Percentiles rank a stretch among this genome's conserved stretches.
These are phyloP conservation scores for Brassica incana DNA, from an alignment of 345 rosid genomes.

Conservation along the genomic window DNA sequence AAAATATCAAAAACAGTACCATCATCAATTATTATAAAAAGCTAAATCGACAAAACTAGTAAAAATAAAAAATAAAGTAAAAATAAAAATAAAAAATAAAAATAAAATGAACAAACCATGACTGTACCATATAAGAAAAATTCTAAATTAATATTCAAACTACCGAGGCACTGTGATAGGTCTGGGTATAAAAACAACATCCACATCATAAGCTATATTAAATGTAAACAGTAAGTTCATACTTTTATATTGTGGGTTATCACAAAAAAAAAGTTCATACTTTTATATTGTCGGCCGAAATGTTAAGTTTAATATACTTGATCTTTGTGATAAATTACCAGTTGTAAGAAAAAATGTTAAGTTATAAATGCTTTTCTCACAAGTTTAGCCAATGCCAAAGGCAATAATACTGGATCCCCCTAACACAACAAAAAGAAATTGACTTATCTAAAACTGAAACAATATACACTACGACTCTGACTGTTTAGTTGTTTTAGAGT, in stretches of 20 bases:
- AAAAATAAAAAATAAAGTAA: not conserved
- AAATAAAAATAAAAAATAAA: not conserved
- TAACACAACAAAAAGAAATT: not conserved
- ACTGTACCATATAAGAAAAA: not conserved
- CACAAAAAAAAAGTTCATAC: not conserved
- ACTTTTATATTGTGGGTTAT: not conserved
- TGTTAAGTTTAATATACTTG: not conserved
- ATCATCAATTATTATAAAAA: not conserved
- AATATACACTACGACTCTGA: not conserved
- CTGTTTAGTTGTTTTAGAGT: no score
- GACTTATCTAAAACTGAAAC: not conserved
- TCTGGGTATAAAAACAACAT: not conserved
- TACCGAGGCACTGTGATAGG: not conserved
- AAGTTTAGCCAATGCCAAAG: not conserved
- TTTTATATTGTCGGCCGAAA: not conserved
- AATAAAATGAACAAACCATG: not conserved
- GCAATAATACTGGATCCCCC: not conserved
- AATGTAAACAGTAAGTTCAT: not conserved
- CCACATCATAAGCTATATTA: not conserved
- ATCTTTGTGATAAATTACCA: no score
- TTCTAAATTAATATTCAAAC: not conserved
- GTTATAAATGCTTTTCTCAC: not conserved
- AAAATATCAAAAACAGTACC: not conserved
- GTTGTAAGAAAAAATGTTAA: not conserved
- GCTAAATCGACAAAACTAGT: not conserved